These are phyloP conservation scores for Penicillium daleae DNA, from an alignment of 495 filamentous ascomycete species.

Conservation along the genomic window DNA sequence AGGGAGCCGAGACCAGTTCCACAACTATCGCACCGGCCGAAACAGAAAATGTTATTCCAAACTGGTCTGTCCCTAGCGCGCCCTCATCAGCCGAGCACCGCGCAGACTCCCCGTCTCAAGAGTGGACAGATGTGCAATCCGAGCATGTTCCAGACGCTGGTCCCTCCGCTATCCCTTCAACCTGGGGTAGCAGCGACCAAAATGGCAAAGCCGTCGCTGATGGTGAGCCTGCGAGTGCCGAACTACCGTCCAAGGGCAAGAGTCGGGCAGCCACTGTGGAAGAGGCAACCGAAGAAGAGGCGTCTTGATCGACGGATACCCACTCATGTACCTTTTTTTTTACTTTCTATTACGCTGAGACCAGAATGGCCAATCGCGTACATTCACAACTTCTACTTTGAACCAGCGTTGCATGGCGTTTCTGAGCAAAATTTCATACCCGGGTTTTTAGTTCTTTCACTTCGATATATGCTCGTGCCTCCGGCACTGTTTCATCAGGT, in stretches of 20 bases:
- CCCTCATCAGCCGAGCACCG: constrained; percentile 22
- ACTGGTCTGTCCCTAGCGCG: constrained; percentile 23
- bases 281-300: constrained; percentile 49
- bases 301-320: constrained; percentile 17
- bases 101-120: constrained; percentile 37
- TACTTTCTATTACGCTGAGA: constrained; percentile 9
- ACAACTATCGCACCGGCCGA: constrained; percentile 3
- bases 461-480: not conserved
- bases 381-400: constrained; percentile 8
- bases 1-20: not conserved
- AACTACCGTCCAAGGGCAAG: constrained; percentile 47
- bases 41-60: constrained; percentile 7
- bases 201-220: not conserved
- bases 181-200: constrained; percentile 21
- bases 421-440: constrained; percentile 41
- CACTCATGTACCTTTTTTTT: constrained; percentile 18
- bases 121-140: constrained; percentile 42
- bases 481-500: not conserved
- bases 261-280: constrained; percentile 53
- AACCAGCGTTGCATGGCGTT: constrained; percentile 39
- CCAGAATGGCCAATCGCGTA: not conserved
- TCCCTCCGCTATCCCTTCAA: constrained; percentile 17
- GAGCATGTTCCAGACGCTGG: constrained; percentile 26
- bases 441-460: constrained; percentile 19
- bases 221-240: constrained; percentile 4